A percentile compares a stretch with the other conserved stretches of the same genome.
Evolutionary conservation across 2,329 filamentous ascomycete genomes (phyloP).

Genomic region (Pseudopyricularia javanii): DNA sequence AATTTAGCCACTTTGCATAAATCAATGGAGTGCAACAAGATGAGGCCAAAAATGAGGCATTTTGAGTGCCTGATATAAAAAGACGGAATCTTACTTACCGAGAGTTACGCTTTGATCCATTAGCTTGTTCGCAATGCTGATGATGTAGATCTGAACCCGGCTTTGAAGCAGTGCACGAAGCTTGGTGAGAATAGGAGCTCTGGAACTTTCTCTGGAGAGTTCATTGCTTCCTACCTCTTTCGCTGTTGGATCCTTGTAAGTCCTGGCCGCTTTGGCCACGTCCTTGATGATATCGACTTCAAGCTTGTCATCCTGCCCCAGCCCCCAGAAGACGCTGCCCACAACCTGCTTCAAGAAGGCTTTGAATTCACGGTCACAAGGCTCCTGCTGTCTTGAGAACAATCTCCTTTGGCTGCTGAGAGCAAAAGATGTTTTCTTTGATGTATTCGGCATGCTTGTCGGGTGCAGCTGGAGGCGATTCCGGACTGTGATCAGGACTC

Average conservation of each 20-base stretch:
- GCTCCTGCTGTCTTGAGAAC: background rate
- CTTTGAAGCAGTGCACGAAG: background rate
- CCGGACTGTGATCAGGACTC: background rate
- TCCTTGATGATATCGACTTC: background rate
- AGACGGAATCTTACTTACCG: background rate
- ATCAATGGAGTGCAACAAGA: background rate
- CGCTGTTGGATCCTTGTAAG: too few relatives aligned
- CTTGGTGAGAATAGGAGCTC: too few relatives aligned
- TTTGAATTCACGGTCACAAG: background rate
- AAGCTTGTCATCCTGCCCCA: background rate
- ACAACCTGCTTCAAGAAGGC: background rate
- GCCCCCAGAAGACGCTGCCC: background rate
- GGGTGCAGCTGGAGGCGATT: background rate
- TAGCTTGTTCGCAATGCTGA: background rate
- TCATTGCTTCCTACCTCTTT: too few relatives aligned
- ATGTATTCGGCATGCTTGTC: background rate
- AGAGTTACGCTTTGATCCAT: background rate
- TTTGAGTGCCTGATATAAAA: background rate
- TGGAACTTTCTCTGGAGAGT: too few relatives aligned
- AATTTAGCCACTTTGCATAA: too few relatives aligned
- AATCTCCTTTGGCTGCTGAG: background rate
- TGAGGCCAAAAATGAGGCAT: background rate
- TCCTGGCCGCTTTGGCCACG: background rate
- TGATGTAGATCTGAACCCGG: background rate
- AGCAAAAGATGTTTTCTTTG: background rate